phyloP scores from a whole-genome alignment of 139 green algal species.

The Mesotaenium endlicherianum region DNA sequence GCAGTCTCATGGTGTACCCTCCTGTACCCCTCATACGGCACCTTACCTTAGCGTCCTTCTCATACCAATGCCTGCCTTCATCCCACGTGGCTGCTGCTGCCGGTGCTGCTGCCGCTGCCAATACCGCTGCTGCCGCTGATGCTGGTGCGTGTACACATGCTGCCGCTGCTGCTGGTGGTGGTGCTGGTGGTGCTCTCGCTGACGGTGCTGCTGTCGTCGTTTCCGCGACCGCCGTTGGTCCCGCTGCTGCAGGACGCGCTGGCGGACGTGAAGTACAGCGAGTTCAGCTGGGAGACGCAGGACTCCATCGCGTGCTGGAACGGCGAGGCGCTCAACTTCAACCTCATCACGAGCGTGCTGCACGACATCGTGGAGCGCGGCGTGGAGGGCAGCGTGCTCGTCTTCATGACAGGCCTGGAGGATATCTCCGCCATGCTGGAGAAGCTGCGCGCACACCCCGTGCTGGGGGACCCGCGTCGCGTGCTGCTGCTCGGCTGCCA shows the following conservation, averaged over 20 bases:
- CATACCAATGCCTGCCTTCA: too few relatives aligned
- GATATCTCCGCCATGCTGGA: constrained; percentile 76
- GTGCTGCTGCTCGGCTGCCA: constrained; percentile 67
- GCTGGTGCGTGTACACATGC: too few relatives aligned
- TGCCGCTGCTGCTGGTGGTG: too few relatives aligned
- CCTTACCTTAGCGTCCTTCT: too few relatives aligned
- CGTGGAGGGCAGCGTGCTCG: constrained; percentile 64
- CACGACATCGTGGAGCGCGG: background rate
- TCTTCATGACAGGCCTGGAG: constrained; percentile 82
- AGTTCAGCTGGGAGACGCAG: background rate
- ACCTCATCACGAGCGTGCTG: constrained; percentile 42
- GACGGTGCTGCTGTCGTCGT: too few relatives aligned
- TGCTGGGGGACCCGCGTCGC: constrained; percentile 28
- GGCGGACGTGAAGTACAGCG: background rate
- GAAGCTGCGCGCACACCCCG: constrained; percentile 48
- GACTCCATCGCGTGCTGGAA: constrained; percentile 10
- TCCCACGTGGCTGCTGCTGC: too few relatives aligned
- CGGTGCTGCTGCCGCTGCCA: too few relatives aligned
- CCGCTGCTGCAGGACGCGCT: constrained; percentile 7
- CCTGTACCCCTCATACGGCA: too few relatives aligned
- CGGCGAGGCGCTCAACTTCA: constrained; percentile 26
- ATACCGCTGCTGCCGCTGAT: too few relatives aligned
- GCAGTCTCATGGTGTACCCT: too few relatives aligned
- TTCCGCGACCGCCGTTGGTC: too few relatives aligned
- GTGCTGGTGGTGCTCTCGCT: too few relatives aligned